These are phyloP conservation scores for Penicillium sp. DNA, from an alignment of 2,329 filamentous ascomycete species.

Conservation along the genomic window DNA sequence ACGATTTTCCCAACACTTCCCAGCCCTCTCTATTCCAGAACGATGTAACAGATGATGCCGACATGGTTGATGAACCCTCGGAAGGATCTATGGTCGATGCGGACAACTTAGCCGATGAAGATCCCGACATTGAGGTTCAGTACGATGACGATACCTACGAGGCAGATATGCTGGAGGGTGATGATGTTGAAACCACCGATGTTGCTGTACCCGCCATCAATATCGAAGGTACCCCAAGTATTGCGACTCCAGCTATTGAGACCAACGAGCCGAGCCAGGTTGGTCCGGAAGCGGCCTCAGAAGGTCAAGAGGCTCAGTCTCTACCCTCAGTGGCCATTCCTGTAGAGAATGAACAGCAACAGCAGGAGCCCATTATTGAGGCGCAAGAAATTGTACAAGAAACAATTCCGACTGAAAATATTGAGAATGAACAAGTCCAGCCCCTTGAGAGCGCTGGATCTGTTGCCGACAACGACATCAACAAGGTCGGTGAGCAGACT, in stretches of 20 bases:
- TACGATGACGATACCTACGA: slow-evolving; percentile 35
- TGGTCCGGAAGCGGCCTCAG: slow-evolving; percentile 1
- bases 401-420: neutral
- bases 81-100: slow-evolving; percentile 41
- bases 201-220: slow-evolving; percentile 26
- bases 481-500: slow-evolving; percentile 13
- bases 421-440: neutral
- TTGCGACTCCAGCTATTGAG: slow-evolving; percentile 2
- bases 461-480: neutral
- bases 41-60: slow-evolving; percentile 41
- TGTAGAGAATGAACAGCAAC: neutral
- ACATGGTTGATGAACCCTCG: slow-evolving; percentile 48
- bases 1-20: slow-evolving; percentile 37
- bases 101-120: slow-evolving; percentile 28
- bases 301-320: neutral
- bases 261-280: slow-evolving; percentile 7
- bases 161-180: slow-evolving; percentile 42
- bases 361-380: neutral
- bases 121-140: slow-evolving; percentile 32
- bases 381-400: neutral
- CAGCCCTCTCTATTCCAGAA: slow-evolving; percentile 32
- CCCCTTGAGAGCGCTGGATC: neutral
- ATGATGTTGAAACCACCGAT: slow-evolving; percentile 37
- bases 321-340: neutral
- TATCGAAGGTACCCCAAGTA: slow-evolving; percentile 9